Base-by-base conservation (phyloP, 345 rosid species). In the Corchorus capsularis region DNA sequence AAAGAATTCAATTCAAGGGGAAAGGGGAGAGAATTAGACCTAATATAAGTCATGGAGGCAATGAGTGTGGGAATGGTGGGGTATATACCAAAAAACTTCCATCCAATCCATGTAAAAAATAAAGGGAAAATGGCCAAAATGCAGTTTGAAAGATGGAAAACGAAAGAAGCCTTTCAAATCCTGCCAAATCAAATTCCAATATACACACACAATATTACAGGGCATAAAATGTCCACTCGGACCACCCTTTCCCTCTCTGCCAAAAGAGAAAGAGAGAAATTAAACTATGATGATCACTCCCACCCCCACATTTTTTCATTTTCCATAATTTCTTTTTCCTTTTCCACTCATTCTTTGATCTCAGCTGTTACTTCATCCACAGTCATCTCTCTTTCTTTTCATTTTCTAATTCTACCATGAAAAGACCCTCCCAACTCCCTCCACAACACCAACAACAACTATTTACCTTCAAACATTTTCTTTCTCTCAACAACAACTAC, bases 371-470 rank as follows among this genome's bases (percentile, higher is more conserved):
- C 46, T 62, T 77, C 79, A 66, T 35, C 74, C 79, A 52, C 47
- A 78, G 75, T 73, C 22, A 16, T 19, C 55, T 59, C 10, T 59
- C 50, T 74, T 22, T 65, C 39, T 17, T 11, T 35, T 43, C 37
- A 5, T 49, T 59, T 65, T 55, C 16, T 15, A 63, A 50, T 63
- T 49, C 54, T 5, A 53, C 19, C 20, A 10, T 62, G 89, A 87
- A 87, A 87, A 79, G 83, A 81, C 82, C 89, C 35, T 62, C 60
- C 72, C 87, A 89, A 83, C 90, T 82, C 78, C 84, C 87, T 84
- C 88, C 88, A 83, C 79, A 75, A 87, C 73, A 81, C 85, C 89
- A 81, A 72, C 87, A 82, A 59, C 75, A 45, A 66, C 46, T 13
- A 20, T 8, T 0, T 57, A 57, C 3, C 62, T 57, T 20, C 3